phyloP scores from a whole-genome alignment of 2,329 filamentous ascomycete genomes.

The Fusarium praegraminearum region DNA sequence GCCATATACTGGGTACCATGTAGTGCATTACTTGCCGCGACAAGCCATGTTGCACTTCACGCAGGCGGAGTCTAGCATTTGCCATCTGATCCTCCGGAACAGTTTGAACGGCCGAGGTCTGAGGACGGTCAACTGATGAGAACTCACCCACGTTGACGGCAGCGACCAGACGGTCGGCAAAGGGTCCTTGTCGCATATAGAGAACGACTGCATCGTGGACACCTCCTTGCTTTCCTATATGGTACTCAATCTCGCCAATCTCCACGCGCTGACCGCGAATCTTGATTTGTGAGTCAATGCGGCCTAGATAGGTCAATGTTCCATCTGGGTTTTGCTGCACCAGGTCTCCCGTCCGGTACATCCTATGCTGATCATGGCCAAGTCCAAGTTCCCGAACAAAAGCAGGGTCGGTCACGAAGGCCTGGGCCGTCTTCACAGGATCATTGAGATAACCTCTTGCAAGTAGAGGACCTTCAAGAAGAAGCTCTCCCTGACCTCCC shows the following conservation, averaged over 20 bases:
- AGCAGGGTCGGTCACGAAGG: background rate
- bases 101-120: background rate
- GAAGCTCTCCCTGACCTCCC: conserved; percentile 6
- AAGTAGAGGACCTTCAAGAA: conserved; percentile 6
- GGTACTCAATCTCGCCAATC: conserved; percentile 10
- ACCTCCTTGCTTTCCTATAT: background rate
- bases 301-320: conserved; percentile 1
- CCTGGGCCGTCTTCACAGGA: background rate
- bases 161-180: conserved; percentile 2
- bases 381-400: conserved; percentile 11
- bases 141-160: background rate
- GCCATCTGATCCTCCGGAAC: background rate
- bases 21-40: conserved; percentile 3
- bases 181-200: conserved; percentile 2
- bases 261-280: conserved; percentile 6
- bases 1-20: conserved; percentile 6
- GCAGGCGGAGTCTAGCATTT: conserved; percentile 1
- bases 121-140: conserved; percentile 1
- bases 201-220: conserved; percentile 6
- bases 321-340: conserved; percentile 4
- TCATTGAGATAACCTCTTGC: conserved; percentile 9
- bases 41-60: conserved; percentile 3
- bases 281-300: conserved; percentile 7
- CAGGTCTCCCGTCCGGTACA: conserved; percentile 8
- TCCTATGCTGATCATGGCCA: background rate